phyloP scores from a whole-genome alignment of 768 basidiomycete species.

The Rhodosporidiobolus sp. region DNA sequence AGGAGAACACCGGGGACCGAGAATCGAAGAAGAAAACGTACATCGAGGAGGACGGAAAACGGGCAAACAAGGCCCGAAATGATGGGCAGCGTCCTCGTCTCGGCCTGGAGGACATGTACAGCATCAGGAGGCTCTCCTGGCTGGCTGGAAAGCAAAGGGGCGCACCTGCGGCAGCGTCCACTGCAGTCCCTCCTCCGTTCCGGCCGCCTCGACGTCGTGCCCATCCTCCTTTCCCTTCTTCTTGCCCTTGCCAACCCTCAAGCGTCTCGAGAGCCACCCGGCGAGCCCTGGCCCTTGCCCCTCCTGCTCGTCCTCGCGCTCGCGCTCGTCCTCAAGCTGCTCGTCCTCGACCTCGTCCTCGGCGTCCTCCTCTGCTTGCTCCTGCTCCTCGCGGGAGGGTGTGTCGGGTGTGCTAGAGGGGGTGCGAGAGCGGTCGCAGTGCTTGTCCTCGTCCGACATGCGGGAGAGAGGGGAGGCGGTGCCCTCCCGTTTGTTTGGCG shows the following conservation, averaged over 20 bases:
- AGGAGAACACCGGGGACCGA: no score
- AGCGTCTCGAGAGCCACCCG: not conserved
- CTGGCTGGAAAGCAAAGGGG: not conserved
- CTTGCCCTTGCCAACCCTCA: not conserved
- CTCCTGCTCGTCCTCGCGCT: not conserved
- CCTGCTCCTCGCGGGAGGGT: not conserved
- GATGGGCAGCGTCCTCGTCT: slow-evolving; percentile 2
- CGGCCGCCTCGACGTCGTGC: not conserved
- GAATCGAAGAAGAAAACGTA: not conserved
- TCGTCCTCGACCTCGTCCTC: not conserved
- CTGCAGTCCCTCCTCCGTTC: not conserved
- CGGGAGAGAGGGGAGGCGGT: not conserved
- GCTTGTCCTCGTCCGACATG: not conserved
- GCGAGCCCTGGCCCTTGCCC: not conserved
- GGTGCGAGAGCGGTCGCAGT: not conserved
- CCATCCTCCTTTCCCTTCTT: not conserved
- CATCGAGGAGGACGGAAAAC: slow-evolving; percentile 10
- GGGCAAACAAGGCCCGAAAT: slow-evolving; percentile 7
- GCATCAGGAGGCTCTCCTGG: not conserved
- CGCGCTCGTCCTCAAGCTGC: not conserved
- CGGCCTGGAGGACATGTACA: not conserved
- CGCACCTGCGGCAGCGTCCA: not conserved
- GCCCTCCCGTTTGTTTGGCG: no score
- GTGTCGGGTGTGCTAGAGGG: not conserved
- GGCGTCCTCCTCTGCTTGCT: not conserved